phyloP scores from a whole-genome alignment of 2,329 filamentous ascomycete genomes.

The Rhinocladiella similis region DNA sequence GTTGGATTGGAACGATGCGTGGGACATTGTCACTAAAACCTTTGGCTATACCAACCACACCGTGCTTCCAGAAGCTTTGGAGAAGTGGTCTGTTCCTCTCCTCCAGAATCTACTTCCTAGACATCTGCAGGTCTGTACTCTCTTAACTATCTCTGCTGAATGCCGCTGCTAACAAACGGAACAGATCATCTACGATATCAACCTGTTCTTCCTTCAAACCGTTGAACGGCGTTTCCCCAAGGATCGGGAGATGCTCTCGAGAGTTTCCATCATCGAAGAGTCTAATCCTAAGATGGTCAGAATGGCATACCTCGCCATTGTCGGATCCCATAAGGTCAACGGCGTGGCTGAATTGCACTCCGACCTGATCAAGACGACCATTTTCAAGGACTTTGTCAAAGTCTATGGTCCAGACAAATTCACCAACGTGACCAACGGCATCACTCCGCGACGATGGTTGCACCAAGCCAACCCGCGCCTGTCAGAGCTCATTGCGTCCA shows the following conservation, averaged over 20 bases:
- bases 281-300: constrained; percentile 96
- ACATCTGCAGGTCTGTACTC: constrained; percentile 65
- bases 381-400: constrained; percentile 97
- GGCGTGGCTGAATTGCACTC: constrained; percentile 97
- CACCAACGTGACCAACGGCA: constrained; percentile 97
- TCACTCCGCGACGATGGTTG: constrained; percentile 93
- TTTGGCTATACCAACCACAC: constrained; percentile 99
- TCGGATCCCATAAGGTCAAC: constrained; percentile 98
- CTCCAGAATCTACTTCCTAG: constrained; percentile 90
- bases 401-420: constrained; percentile 98
- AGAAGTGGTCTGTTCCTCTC: constrained; percentile 96
- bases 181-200: constrained; percentile 93
- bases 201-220: constrained; percentile 84
- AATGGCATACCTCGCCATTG: constrained; percentile 93
- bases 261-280: constrained; percentile 98
- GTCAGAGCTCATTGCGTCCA: constrained; percentile 88
- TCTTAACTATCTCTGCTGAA: constrained; percentile 3
- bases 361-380: constrained; percentile 97
- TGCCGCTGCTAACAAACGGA: background rate
- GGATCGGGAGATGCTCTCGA: constrained; percentile 77
- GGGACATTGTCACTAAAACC: constrained; percentile 73
- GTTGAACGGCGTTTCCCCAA: constrained; percentile 91
- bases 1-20: constrained; percentile 89
- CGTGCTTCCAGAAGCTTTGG: constrained; percentile 90
- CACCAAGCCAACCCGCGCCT: constrained; percentile 95